phyloP scores from a whole-genome alignment of 2,329 filamentous ascomycete genomes.

The Rugonectria rugulosa region DNA sequence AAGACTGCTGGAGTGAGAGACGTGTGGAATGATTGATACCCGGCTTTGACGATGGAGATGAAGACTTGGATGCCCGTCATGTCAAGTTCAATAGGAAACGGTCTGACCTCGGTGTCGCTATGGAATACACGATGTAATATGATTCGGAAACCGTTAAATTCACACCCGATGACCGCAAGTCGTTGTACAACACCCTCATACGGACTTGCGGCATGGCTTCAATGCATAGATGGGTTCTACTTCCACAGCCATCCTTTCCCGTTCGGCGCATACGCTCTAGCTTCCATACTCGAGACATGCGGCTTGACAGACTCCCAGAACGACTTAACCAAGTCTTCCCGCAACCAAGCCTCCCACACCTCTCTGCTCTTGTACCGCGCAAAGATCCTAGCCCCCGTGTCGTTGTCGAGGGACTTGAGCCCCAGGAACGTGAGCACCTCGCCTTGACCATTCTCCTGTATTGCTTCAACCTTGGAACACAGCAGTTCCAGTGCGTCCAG shows the following conservation, averaged over 20 bases:
- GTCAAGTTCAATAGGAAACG: not conserved
- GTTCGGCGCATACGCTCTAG: conserved; percentile 30
- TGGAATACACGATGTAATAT: too few species aligned
- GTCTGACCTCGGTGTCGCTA: too few species aligned
- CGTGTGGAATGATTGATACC: not conserved
- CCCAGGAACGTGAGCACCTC: conserved; percentile 34
- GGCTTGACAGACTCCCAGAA: conserved; percentile 35
- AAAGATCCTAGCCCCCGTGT: conserved; percentile 30
- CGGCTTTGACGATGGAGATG: conserved; percentile 1
- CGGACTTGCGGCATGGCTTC: too few species aligned
- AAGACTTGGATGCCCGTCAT: not conserved
- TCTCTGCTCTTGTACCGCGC: conserved; percentile 32
- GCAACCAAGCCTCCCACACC: conserved; percentile 30
- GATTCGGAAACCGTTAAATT: too few species aligned
- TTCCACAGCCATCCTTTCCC: conserved; percentile 39
- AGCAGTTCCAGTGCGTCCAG: conserved; percentile 25
- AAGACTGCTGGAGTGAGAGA: not conserved
- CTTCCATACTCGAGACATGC: conserved; percentile 27
- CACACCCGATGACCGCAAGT: too few species aligned
- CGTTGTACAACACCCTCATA: too few species aligned
- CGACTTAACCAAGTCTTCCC: conserved; percentile 20
- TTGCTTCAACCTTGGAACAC: conserved; percentile 26
- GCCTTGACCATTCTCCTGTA: conserved; percentile 19
- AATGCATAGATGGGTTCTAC: conserved; percentile 5
- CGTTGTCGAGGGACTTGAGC: conserved; percentile 32